These are phyloP conservation scores for Hirschioporus abietinus DNA, from an alignment of 768 basidiomycete genomes.

Conservation along the genomic window DNA sequence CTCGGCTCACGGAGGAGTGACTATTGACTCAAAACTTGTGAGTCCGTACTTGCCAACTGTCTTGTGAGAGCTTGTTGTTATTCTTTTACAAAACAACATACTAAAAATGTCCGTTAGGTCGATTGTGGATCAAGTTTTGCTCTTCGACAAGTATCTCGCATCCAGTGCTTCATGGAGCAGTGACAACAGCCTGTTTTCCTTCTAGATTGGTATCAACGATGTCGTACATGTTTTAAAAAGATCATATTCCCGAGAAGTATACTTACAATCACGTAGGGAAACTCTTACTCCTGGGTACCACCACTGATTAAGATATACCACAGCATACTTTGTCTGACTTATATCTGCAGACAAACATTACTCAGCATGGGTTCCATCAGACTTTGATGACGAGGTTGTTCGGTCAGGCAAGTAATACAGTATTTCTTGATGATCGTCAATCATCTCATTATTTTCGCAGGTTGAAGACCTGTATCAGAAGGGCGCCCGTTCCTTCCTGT, in stretches of 20 bases:
- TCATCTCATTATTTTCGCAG: conserved; percentile 19
- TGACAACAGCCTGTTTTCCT: conserved; percentile 28
- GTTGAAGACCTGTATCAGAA: conserved; percentile 41
- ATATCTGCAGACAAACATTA: conserved; percentile 27
- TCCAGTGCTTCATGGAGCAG: conserved; percentile 27
- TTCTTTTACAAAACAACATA: background rate
- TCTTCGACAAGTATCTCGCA: conserved; percentile 28
- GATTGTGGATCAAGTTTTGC: conserved; percentile 30
- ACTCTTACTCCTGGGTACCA: conserved; percentile 42
- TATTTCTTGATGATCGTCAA: background rate
- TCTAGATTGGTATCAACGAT: conserved; percentile 35
- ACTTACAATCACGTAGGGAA: conserved; percentile 29
- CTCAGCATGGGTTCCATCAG: conserved; percentile 27
- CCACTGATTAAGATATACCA: background rate
- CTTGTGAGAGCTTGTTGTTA: conserved; percentile 19
- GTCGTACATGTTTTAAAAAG: conserved; percentile 18
- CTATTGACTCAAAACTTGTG: conserved; percentile 33
- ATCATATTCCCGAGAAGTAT: background rate
- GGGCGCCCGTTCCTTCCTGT: conserved; percentile 35
- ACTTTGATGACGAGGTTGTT: conserved; percentile 29
- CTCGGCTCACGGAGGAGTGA: conserved; percentile 32
- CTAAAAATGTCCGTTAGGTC: conserved; percentile 18
- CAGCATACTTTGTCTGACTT: background rate
- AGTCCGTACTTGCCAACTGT: conserved; percentile 30
- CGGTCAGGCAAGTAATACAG: conserved; percentile 21